Evolutionary conservation across 2,329 filamentous ascomycete species (phyloP), one percentile per base, ranked within the genome.

Genomic region (Penicillium sp.): DNA sequence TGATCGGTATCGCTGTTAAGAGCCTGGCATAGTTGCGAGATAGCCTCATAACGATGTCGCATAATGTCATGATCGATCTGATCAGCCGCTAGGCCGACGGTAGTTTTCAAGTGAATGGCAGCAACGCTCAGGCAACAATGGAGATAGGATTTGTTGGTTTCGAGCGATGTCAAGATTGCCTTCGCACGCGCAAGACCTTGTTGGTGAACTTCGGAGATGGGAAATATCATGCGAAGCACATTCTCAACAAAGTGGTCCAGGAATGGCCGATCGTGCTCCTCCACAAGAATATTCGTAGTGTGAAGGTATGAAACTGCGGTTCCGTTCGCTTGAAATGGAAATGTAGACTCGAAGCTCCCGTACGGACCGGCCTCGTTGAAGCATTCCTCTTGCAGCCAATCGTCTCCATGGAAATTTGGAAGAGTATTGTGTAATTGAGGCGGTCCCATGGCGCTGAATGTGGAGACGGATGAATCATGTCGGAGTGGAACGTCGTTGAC

Each of bases 121-220:
- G 95, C 88, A 61, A 96, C 92, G 81, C 92, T 96, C 63, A 99
- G 82, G 78, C 94, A 98, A 81, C 93, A 97, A 82, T 98, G 93
- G 35, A 97, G 84, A 76, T 97, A 99, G 67, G 88, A 90, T 76
- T 91, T 93, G 84, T 98, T 99, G 68, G 86, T 90, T 74, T 96
- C 91, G 35, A 99, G 83, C 7, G 94, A 91, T 5, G 91, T 92
- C 15, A 98, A 85, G 66, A 98, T 89, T 62, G 96, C 85, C 68
- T 95, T 90, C 1, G 90, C 88, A 62, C 89, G 86, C 39, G 92
- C 88, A 1, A 89, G 90, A 41, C 92, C 92, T 69, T 91, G 90
- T 74, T 96, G 92, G 75, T 95, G 96, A 43, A 88, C 88, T 78
- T 98, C 93, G 37, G 96, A 84, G 55, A 98, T 89, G 14, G 95